Percentiles rank a stretch among this genome's conserved stretches.
Evolutionary conservation across 768 basidiomycete genomes (phyloP).

Genomic region (Pisolithus orientalis): DNA sequence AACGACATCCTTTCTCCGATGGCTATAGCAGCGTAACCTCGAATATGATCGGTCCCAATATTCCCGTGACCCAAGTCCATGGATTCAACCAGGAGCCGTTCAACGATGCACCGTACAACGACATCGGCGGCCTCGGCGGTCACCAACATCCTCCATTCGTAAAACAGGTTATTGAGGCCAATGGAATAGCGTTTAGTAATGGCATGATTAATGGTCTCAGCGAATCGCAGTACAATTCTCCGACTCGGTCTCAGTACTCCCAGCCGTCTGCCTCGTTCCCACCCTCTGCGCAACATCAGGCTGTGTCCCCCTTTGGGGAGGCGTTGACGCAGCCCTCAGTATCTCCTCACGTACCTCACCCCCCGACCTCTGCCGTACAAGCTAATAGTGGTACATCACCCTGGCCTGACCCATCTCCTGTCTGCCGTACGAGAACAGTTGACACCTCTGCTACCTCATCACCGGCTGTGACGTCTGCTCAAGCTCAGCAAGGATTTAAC

Average conservation of each 20-base stretch:
- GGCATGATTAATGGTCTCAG: conserved; percentile 11
- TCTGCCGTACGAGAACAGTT: conserved; percentile 7
- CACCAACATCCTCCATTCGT: conserved; percentile 18
- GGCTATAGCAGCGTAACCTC: conserved; percentile 19
- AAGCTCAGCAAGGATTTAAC: conserved; percentile 26
- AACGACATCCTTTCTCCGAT: conserved; percentile 19
- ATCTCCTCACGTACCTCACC: conserved; percentile 13
- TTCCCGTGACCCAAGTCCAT: conserved; percentile 17
- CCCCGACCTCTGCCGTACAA: conserved; percentile 17
- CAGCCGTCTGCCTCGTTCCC: conserved; percentile 16
- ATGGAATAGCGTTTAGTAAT: conserved; percentile 17
- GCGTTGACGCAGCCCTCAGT: conserved; percentile 12
- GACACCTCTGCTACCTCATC: conserved; percentile 14
- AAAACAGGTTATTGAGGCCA: conserved; percentile 18
- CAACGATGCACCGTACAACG: conserved; percentile 17
- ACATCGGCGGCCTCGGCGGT: conserved; percentile 15
- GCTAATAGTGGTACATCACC: conserved; percentile 14
- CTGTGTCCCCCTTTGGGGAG: conserved; percentile 20
- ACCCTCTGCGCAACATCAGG: conserved; percentile 13
- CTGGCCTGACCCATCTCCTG: conserved; percentile 14
- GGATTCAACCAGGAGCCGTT: conserved; percentile 22
- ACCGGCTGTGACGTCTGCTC: conserved; percentile 18
- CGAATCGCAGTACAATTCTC: conserved; percentile 15
- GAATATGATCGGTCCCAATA: conserved; percentile 10
- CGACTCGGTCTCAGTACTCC: conserved; percentile 11